Base-by-base conservation (phyloP, 139 green algal genomes). In the Tetratostichococcus sp. region DNA sequence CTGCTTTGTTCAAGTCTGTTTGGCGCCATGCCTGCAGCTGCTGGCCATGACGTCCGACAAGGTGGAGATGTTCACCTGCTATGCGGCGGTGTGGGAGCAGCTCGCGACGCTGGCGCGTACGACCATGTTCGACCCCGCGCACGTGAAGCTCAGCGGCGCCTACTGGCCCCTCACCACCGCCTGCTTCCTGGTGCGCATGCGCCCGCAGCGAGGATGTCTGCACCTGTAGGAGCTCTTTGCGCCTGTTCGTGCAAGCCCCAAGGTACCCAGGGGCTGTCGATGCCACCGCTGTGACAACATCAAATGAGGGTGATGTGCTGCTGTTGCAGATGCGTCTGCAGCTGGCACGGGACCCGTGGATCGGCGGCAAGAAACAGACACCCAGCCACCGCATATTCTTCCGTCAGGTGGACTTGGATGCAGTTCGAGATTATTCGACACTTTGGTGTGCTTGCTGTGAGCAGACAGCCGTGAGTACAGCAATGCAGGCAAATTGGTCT, bases 141-240 rank as follows among this genome's bases (percentile, higher is more conserved):
- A 78, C 31, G 11, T 82, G 30, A 71, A 35, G 5, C 43, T 58
- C 30, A 82, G 71, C 25, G 77, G 71, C 30, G 69, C 65, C 35
- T 77, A 78, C 50, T 62, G 50, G 50, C 50, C 72, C 72, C 58
- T 79, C 58, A 65, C 70, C 30, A 34, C 62, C 21, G 43, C 75
- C 35, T 62, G 50, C 50, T 33, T 80, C 28, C 43, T 75, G 23
- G 42, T 67, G 26, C 43, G 4, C 50, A 8, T 62, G 39, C 39
- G 8, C 14, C 39, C n/a, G n/a, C n/a, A n/a, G n/a, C n/a, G n/a
- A n/a, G n/a, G n/a, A n/a, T n/a, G n/a, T n/a, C n/a, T n/a, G n/a
- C n/a, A n/a, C n/a, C n/a, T n/a, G n/a, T n/a, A n/a, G n/a, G n/a
- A n/a, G n/a, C n/a, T n/a, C n/a, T n/a, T n/a, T n/a, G n/a, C n/a